Evolutionary conservation across 305 asterid genomes (phyloP).

Genomic region (Striga hermonthica): DNA sequence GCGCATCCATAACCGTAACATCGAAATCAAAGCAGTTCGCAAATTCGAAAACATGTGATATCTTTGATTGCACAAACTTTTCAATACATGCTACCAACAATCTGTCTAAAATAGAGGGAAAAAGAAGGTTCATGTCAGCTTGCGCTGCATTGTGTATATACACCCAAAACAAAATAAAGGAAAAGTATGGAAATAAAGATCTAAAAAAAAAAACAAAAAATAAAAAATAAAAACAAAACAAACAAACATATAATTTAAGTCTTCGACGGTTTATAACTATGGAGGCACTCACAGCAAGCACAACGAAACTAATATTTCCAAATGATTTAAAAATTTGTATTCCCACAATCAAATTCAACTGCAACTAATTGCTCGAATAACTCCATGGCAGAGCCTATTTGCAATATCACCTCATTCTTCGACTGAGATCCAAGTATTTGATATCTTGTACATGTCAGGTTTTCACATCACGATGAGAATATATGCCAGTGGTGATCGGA

Average conservation of each 20-base stretch:
- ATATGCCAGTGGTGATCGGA: slow-evolving; percentile 75
- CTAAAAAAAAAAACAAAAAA: not conserved
- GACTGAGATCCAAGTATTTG: not conserved
- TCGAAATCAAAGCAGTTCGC: too few species aligned
- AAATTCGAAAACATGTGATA: too few species aligned
- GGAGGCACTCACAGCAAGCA: not conserved
- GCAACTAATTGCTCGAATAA: not conserved
- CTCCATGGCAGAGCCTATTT: slow-evolving; percentile 10
- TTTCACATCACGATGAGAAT: slow-evolving; percentile 44
- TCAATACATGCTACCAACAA: too few species aligned
- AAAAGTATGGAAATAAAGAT: too few species aligned
- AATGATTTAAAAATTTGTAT: not conserved
- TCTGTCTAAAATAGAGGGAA: too few species aligned
- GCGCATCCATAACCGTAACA: too few species aligned
- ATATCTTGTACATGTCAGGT: not conserved
- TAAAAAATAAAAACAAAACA: not conserved
- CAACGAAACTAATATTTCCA: slow-evolving; percentile 3
- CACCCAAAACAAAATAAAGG: too few species aligned
- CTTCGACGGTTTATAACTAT: not conserved
- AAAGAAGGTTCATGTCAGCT: too few species aligned
- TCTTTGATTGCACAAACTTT: too few species aligned
- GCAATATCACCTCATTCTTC: not conserved
- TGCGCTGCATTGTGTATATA: too few species aligned
- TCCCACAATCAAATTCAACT: not conserved
- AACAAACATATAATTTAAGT: not conserved